These are phyloP conservation scores for Sphagnum fallax DNA, from an alignment of 228 moss, liverwort and hornwort genomes.

Conservation along the genomic window DNA sequence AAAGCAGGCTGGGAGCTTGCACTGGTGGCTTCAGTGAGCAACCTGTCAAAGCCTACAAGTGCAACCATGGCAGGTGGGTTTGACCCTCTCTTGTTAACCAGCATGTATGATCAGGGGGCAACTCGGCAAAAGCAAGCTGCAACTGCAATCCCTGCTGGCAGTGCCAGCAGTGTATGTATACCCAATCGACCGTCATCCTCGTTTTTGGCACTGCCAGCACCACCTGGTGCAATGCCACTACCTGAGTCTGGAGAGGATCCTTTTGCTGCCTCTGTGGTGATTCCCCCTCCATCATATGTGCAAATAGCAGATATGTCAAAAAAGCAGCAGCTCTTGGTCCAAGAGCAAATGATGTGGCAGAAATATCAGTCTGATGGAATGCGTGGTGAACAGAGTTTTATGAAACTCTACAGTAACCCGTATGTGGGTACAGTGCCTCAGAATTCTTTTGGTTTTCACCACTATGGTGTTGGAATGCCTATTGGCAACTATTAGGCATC, in stretches of 20 bases:
- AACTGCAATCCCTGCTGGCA: constrained; percentile 46
- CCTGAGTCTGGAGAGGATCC: constrained; percentile 77
- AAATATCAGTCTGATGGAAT: constrained; percentile 87
- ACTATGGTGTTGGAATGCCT: constrained; percentile 4
- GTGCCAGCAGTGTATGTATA: constrained; percentile 82
- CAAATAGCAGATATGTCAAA: constrained; percentile 88
- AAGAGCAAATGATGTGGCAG: constrained; percentile 95
- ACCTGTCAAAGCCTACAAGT: constrained; percentile 61
- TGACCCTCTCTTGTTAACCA: constrained; percentile 75
- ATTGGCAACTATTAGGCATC: background rate
- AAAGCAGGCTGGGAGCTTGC: constrained; percentile 97
- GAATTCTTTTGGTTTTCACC: constrained; percentile 25
- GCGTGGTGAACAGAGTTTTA: constrained; percentile 76
- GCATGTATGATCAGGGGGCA: constrained; percentile 92
- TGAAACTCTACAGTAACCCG: constrained; percentile 30
- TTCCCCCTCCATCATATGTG: constrained; percentile 89
- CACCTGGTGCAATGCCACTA: constrained; percentile 60
- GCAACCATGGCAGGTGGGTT: constrained; percentile 83
- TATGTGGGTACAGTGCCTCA: constrained; percentile 22
- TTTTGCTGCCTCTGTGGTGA: constrained; percentile 63
- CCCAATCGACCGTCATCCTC: constrained; percentile 43
- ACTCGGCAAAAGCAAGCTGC: constrained; percentile 46
- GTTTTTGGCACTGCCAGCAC: constrained; percentile 84
- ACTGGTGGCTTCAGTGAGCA: constrained; percentile 69
- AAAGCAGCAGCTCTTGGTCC: constrained; percentile 74